These are phyloP conservation scores for Penicillium simplicissimum DNA, from an alignment of 495 filamentous ascomycete species.

Conservation along the genomic window DNA sequence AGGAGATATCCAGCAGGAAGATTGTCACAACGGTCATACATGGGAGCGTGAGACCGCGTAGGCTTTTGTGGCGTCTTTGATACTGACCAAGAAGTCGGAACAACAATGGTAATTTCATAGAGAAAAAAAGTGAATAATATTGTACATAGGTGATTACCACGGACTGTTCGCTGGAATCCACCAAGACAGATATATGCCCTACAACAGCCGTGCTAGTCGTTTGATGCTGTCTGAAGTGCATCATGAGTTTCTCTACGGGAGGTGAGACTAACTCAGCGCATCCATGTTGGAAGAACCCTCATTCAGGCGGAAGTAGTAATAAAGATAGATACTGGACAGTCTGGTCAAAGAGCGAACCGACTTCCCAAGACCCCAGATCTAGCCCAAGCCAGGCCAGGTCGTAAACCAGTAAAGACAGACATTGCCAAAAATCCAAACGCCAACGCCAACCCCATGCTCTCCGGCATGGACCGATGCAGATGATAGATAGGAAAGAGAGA, in stretches of 20 bases:
- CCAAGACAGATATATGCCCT: not conserved
- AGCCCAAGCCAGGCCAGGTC: not conserved
- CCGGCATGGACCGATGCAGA: slow-evolving; percentile 25
- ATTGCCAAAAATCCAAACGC: slow-evolving; percentile 10
- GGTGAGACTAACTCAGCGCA: slow-evolving; percentile 9
- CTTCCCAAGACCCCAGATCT: not conserved
- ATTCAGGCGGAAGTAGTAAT: not conserved
- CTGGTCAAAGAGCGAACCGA: slow-evolving; percentile 4
- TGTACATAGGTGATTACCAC: slow-evolving; percentile 7
- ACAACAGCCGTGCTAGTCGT: not conserved
- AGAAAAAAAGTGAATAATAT: not conserved
- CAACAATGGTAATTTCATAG: not conserved
- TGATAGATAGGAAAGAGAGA: slow-evolving; percentile 9
- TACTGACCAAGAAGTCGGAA: not conserved
- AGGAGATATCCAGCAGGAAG: not conserved
- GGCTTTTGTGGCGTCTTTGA: not conserved
- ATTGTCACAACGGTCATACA: slow-evolving; percentile 19
- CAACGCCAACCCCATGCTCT: slow-evolving; percentile 29
- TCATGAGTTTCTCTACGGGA: slow-evolving; percentile 1
- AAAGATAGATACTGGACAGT: slow-evolving; percentile 7
- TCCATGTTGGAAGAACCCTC: not conserved
- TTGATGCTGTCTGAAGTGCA: not conserved
- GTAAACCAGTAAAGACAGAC: slow-evolving; percentile 8
- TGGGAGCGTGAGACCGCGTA: not conserved
- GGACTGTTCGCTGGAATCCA: not conserved